These are phyloP conservation scores for Candida khao-thaluensis DNA, from an alignment of 805 yeast genomes.

Conservation along the genomic window DNA sequence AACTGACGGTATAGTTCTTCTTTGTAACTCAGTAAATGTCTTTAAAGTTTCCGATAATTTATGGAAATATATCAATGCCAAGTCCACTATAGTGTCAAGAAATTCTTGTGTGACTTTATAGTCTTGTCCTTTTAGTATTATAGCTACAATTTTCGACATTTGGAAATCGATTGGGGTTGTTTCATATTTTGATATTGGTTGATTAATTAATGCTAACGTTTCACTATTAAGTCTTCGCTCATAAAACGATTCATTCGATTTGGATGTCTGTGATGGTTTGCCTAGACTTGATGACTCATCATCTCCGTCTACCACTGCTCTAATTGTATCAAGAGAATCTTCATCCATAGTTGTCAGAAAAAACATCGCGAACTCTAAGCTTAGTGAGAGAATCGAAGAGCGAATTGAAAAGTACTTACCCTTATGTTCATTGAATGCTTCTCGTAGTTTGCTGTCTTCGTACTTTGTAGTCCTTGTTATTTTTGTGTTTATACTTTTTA, in stretches of 20 bases:
- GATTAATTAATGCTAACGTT: slow-evolving; percentile 6
- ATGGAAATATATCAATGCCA: slow-evolving; percentile 30
- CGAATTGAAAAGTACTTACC: too few species aligned
- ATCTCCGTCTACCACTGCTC: background rate
- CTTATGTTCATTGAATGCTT: too few species aligned
- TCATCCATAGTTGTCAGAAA: background rate
- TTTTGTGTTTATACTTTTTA: too few species aligned
- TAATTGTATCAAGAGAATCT: background rate
- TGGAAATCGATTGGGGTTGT: slow-evolving; percentile 26
- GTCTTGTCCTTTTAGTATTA: slow-evolving; percentile 23
- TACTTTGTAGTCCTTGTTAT: too few species aligned
- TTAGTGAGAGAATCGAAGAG: too few species aligned
- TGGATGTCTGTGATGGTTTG: too few species aligned
- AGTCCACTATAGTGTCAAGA: slow-evolving; percentile 27
- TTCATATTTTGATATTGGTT: slow-evolving; percentile 9
- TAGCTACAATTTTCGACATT: slow-evolving; percentile 27
- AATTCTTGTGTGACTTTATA: slow-evolving; percentile 26
- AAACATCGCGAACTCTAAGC: slow-evolving; percentile 3
- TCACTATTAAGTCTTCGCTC: slow-evolving; percentile 3
- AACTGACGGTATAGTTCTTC: slow-evolving; percentile 55
- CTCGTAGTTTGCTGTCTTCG: too few species aligned
- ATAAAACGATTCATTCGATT: background rate
- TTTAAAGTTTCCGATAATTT: slow-evolving; percentile 44
- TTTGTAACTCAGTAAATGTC: slow-evolving; percentile 54
- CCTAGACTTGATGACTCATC: too few species aligned